A percentile compares a stretch with the other conserved stretches of the same genome.
phyloP scores from a whole-genome alignment of 225 moss, liverwort and hornwort species.

The Sphagnum tenellum region DNA sequence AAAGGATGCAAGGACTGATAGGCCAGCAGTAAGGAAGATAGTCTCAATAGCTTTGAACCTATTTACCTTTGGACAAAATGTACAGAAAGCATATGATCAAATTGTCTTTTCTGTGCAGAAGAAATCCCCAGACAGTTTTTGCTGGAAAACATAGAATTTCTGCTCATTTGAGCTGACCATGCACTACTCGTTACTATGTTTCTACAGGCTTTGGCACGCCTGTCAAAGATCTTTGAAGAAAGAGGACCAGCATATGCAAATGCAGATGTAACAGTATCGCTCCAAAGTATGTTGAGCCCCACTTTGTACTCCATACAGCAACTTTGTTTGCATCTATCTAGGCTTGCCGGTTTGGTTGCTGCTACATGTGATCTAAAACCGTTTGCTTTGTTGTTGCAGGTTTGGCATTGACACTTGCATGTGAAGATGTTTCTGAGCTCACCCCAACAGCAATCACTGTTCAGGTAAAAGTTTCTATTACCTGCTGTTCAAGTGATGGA shows the following conservation, averaged over 20 bases:
- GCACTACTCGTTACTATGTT: too few relatives aligned
- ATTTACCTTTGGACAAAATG: too few relatives aligned
- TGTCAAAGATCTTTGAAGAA: conserved; percentile 48
- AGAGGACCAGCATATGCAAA: conserved; percentile 48
- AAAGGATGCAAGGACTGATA: too few relatives aligned
- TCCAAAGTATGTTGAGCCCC: conserved; percentile 29
- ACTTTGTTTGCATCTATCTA: background rate
- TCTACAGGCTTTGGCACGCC: conserved; percentile 43
- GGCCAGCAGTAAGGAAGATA: too few relatives aligned
- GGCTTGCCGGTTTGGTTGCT: background rate
- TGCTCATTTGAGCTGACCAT: too few relatives aligned
- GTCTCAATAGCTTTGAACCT: too few relatives aligned
- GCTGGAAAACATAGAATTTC: too few relatives aligned
- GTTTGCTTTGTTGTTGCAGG: conserved; percentile 17
- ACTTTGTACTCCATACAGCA: background rate
- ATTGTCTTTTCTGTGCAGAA: too few relatives aligned
- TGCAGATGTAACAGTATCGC: conserved; percentile 69
- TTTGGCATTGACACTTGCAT: conserved; percentile 26
- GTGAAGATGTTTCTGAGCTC: conserved; percentile 37
- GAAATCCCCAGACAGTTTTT: too few relatives aligned
- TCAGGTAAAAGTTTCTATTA: conserved; percentile 26
- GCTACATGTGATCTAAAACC: background rate
- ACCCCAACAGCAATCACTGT: conserved; percentile 64
- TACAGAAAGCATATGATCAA: too few relatives aligned
- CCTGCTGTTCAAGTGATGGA: too few relatives aligned